phyloP scores from a whole-genome alignment of 2,329 filamentous ascomycete species.

The Diaporthe australafricana region DNA sequence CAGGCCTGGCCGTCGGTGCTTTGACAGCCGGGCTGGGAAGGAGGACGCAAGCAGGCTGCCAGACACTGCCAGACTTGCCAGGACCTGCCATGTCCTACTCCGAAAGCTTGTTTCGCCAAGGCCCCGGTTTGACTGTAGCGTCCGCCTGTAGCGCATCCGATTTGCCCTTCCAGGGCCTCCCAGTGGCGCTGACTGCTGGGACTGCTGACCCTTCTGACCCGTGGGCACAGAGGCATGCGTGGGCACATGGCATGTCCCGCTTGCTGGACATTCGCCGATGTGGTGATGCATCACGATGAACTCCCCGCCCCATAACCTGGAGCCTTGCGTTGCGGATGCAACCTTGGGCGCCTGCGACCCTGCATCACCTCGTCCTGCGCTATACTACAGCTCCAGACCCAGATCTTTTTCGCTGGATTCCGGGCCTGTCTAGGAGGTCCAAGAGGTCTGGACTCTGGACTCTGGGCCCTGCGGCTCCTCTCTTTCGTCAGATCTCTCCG shows the following conservation, averaged over 20 bases:
- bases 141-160: constrained; percentile 5
- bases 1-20: background rate
- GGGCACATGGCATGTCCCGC: background rate
- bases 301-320: background rate
- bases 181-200: background rate
- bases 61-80: background rate
- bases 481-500: constrained; percentile 17
- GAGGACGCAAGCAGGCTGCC: background rate
- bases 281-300: constrained; percentile 30
- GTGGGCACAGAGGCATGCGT: background rate
- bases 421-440: background rate
- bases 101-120: constrained; percentile 29
- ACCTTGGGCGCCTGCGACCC: background rate
- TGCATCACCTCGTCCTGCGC: background rate
- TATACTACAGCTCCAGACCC: background rate
- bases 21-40: background rate
- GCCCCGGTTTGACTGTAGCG: constrained; percentile 9
- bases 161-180: background rate
- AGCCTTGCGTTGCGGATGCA: constrained; percentile 8
- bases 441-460: constrained; percentile 1
- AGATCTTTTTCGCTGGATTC: constrained; percentile 11
- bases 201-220: background rate
- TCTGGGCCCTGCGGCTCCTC: constrained; percentile 5
- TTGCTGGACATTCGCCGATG: constrained; percentile 1
- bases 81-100: background rate